These are phyloP conservation scores for Tolypocladium endophyticum DNA, from an alignment of 2,329 filamentous ascomycete genomes.

Conservation along the genomic window DNA sequence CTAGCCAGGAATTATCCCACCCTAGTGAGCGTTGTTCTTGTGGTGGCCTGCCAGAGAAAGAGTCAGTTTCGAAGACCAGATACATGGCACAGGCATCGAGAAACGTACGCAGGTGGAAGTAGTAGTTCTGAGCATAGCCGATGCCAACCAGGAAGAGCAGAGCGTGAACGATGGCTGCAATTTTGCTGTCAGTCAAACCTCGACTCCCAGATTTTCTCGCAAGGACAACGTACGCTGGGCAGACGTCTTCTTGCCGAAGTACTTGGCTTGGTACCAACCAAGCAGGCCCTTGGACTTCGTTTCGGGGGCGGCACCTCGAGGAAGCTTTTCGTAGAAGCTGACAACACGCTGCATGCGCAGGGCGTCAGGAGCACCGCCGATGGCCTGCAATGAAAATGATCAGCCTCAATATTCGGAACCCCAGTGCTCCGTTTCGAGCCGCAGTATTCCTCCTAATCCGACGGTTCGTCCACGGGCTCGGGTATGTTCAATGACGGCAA, in stretches of 20 bases:
- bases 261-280: slow-evolving; percentile 78
- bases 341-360: slow-evolving; percentile 96
- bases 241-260: slow-evolving; percentile 92
- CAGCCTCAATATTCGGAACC: slow-evolving; percentile 17
- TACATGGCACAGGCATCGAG: background rate
- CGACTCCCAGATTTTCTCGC: slow-evolving; percentile 12
- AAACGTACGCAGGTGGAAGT: slow-evolving; percentile 95
- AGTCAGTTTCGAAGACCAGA: slow-evolving; percentile 1
- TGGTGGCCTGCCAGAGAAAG: slow-evolving; percentile 66
- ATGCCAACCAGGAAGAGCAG: slow-evolving; percentile 68
- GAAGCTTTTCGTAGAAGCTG: slow-evolving; percentile 97
- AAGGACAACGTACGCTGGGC: slow-evolving; percentile 60
- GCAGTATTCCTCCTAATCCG: background rate
- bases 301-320: slow-evolving; percentile 81
- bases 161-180: slow-evolving; percentile 73
- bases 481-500: background rate
- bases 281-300: slow-evolving; percentile 72
- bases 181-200: slow-evolving; percentile 9
- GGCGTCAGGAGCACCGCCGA: slow-evolving; percentile 91
- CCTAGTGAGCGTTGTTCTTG: slow-evolving; percentile 99
- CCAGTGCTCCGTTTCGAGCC: slow-evolving; percentile 2
- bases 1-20: slow-evolving; percentile 8
- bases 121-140: slow-evolving; percentile 97
- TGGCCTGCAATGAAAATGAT: slow-evolving; percentile 51
- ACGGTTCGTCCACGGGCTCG: background rate